These are phyloP conservation scores for Botrytis aclada DNA, from an alignment of 2,329 filamentous ascomycete species.

Conservation along the genomic window DNA sequence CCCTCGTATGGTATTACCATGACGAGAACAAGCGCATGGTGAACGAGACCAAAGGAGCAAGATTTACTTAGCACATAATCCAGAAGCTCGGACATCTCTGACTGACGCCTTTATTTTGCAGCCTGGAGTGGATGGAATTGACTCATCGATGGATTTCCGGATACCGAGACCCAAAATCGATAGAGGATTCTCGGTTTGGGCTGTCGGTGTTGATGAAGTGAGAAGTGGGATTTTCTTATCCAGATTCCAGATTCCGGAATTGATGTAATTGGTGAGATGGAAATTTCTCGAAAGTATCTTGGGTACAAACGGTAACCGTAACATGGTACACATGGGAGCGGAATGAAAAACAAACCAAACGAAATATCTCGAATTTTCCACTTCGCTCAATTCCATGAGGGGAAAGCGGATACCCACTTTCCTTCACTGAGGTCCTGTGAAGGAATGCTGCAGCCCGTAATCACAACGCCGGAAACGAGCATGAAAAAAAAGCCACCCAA, in stretches of 20 bases:
- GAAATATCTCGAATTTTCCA: not conserved
- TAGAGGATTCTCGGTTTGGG: not conserved
- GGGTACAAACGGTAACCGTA: not conserved
- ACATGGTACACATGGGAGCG: not conserved
- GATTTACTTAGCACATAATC: not conserved
- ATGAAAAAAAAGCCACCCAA: conserved; percentile 10
- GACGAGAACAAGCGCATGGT: not conserved
- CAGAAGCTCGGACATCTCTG: not conserved
- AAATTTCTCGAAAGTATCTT: not conserved
- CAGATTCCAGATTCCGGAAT: not conserved
- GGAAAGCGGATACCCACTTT: not conserved
- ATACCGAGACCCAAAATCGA: not conserved
- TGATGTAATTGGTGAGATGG: not conserved
- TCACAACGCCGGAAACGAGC: conserved; percentile 17
- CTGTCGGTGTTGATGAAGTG: not conserved
- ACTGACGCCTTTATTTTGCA: not conserved
- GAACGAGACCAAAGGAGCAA: not conserved
- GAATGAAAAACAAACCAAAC: not conserved
- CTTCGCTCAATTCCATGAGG: conserved; percentile 4
- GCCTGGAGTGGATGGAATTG: conserved; percentile 8
- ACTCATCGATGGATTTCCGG: conserved; percentile 8
- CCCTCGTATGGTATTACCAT: not conserved
- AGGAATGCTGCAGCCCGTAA: conserved; percentile 6
- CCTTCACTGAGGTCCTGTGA: not conserved
- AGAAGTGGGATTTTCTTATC: not conserved